Conservation (phyloP, 768 basidiomycete species). For the Mycena galericulata region DNA sequence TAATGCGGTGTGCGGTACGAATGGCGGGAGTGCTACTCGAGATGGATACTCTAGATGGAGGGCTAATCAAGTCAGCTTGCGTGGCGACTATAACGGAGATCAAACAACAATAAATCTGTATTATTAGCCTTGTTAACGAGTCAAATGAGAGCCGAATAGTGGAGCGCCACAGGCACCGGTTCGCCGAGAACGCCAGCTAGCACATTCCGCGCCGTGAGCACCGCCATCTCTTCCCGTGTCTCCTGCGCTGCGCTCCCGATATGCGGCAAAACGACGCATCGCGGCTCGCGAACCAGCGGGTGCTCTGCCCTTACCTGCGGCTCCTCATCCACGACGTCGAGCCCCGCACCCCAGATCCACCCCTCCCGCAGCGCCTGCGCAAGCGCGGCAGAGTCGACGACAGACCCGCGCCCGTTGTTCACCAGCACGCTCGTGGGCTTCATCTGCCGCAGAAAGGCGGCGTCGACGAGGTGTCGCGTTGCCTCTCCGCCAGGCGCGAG, state of each 20-base stretch:
- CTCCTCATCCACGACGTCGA: conserved; percentile 96
- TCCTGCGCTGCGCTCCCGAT: conserved; percentile 92
- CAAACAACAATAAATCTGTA: no score
- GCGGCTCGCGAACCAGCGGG: conserved; percentile 81
- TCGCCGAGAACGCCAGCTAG: conserved; percentile 65
- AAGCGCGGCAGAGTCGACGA: conserved; percentile 93
- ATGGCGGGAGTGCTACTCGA: no score
- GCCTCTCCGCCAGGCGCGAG: conserved; percentile 79
- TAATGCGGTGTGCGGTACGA: no score
- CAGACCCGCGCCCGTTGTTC: conserved; percentile 84
- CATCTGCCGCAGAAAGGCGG: conserved; percentile 83
- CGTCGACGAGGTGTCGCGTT: conserved; percentile 81
- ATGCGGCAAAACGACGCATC: conserved; percentile 88
- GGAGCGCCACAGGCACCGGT: conserved; percentile 70
- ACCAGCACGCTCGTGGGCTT: conserved; percentile 86
- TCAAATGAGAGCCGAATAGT: no score
- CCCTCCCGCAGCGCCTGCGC: conserved; percentile 80
- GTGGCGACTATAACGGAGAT: no score
- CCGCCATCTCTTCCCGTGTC: conserved; percentile 87
- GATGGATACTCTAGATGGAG: no score
- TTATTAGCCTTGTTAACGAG: no score
- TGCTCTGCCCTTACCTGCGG: conserved; percentile 81
- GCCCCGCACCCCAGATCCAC: conserved; percentile 91
- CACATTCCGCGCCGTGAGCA: conserved; percentile 75
- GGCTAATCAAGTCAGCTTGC: no score